Evolutionary conservation across 2,329 filamentous ascomycete genomes (phyloP).

Genomic region (Alternaria infectoria): DNA sequence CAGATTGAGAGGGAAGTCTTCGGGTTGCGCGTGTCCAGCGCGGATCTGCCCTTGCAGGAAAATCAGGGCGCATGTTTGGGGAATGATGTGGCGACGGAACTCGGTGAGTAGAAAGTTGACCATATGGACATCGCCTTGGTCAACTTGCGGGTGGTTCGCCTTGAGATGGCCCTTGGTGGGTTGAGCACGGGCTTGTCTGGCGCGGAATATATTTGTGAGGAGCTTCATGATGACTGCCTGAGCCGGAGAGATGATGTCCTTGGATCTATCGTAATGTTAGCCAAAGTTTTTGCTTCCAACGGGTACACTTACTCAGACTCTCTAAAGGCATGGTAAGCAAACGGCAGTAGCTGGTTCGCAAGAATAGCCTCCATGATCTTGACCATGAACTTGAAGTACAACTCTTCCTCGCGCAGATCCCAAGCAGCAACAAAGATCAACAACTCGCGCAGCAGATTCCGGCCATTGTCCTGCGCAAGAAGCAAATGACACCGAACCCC

Average conservation of each 20-base stretch:
- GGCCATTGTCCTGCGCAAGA: conserved; percentile 85
- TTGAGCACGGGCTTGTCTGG: conserved; percentile 53
- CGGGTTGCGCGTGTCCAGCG: conserved; percentile 73
- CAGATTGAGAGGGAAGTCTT: conserved; percentile 90
- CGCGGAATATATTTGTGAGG: conserved; percentile 85
- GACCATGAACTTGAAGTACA: conserved; percentile 95
- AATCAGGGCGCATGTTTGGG: conserved; percentile 92
- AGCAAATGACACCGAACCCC: conserved; percentile 89
- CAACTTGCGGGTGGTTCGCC: conserved; percentile 53
- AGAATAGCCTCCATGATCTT: conserved; percentile 95
- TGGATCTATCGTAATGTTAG: conserved; percentile 59
- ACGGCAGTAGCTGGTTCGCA: conserved; percentile 85
- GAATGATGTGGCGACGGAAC: conserved; percentile 90
- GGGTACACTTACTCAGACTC: conserved; percentile 59
- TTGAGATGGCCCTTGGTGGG: conserved; percentile 54
- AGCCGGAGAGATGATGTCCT: conserved; percentile 94
- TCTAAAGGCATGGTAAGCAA: conserved; percentile 87
- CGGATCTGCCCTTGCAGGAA: conserved; percentile 91
- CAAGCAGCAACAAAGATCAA: conserved; percentile 96
- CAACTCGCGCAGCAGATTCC: conserved; percentile 86
- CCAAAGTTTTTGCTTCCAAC: too few species aligned
- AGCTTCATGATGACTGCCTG: conserved; percentile 93
- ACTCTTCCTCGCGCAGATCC: conserved; percentile 90
- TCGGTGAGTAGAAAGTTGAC: conserved; percentile 92
- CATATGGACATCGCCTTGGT: conserved; percentile 66